Base-by-base conservation (phyloP, 768 basidiomycete species). In the Trametes maxima region DNA sequence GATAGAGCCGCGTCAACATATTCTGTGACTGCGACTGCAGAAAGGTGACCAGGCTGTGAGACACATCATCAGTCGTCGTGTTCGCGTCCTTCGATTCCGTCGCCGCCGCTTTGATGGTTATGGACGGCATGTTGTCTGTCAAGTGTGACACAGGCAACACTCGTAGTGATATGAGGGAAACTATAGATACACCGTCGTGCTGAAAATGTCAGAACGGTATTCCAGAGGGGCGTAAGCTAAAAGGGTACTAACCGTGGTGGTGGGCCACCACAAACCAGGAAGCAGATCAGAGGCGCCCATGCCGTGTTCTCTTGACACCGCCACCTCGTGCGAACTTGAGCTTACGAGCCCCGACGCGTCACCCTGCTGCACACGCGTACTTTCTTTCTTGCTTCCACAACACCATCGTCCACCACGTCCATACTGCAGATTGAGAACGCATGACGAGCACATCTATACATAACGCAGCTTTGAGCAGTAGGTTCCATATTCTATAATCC, bases 21-120 rank as follows among this genome's bases (percentile, higher is more conserved):
- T 81, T 86, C 72, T 92, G 89, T 0, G 90, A 88, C 69, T 94
- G 91, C 0, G 85, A 82, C 61, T 90, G 87, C 25, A 96, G 78
- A 75, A 94, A 95, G 0, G 90, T 86, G 24, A 94, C 77, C 19
- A 94, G 74, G 1, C 86, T 78, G 69, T 92, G 89, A n/a, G 85
- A 79, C 28, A 22, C 59, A 25, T 63, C 59, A 14, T 58, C 60
- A 24, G 50, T 47, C 16, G 33, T 28, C 12, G 14, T 22, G 24
- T 13, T 39, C 36, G 43, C 60, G 53, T 39, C 56, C 39, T 63
- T 62, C 17, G 46, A 45, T 19, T 46, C 45, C 12, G 39, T n/a
- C 39, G 46, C 24, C 17, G 62, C 43, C 3, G 59, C 60, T 21
- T 57, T 59, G 59, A 59, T 57, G 19, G 65, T 42, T 28, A 64